phyloP scores from a whole-genome alignment of 352 stramenopile species.

The Stephanocyclus meneghinianus region DNA sequence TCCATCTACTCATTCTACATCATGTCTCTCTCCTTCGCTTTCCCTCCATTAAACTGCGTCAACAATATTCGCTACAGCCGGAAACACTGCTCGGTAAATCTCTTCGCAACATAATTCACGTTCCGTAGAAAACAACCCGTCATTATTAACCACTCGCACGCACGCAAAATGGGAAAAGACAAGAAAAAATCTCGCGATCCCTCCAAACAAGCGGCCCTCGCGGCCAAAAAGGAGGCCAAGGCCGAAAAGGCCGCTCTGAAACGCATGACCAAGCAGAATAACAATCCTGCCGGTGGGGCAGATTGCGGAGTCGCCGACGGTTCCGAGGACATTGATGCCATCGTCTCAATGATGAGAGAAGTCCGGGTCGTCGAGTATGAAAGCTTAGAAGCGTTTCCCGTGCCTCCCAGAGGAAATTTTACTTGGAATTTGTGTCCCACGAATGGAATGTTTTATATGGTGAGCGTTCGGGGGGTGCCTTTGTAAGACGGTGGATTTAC shows the following conservation, averaged over 20 bases:
- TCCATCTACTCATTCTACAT: no score
- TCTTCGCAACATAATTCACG: no score
- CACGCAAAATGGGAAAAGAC: slow-evolving; percentile 42
- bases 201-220: slow-evolving; percentile 75
- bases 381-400: slow-evolving; percentile 61
- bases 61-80: no score
- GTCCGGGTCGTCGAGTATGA: slow-evolving; percentile 46
- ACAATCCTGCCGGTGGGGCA: background rate
- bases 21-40: no score
- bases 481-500: background rate
- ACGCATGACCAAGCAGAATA: slow-evolving; percentile 54
- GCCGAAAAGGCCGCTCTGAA: slow-evolving; percentile 75
- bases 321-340: slow-evolving; percentile 4
- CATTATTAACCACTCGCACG: no score
- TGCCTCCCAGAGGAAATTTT: slow-evolving; percentile 81
- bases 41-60: no score
- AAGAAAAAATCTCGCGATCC: slow-evolving; percentile 75
- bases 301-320: background rate
- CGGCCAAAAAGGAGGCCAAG: slow-evolving; percentile 74
- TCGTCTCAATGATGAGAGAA: slow-evolving; percentile 7
- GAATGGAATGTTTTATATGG: slow-evolving; percentile 71
- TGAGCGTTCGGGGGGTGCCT: slow-evolving; percentile 14
- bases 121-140: no score
- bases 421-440: slow-evolving; percentile 77
- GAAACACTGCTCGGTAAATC: no score